Evolutionary conservation across 768 basidiomycete genomes (phyloP).

Genomic region (Suillus hirtellus): DNA sequence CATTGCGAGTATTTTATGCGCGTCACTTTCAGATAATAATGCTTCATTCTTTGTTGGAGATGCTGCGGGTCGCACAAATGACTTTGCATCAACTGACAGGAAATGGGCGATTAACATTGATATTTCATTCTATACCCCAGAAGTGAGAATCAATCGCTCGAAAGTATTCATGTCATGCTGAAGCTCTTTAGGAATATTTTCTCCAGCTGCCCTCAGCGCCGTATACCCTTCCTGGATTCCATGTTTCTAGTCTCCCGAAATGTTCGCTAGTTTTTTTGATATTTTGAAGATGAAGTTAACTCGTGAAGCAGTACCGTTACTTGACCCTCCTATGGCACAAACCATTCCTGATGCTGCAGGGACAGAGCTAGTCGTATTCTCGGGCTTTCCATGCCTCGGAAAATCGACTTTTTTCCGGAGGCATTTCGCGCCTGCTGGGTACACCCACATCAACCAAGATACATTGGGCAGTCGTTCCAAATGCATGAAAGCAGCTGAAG

Average conservation of each 20-base stretch:
- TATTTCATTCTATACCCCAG: constrained; percentile 79
- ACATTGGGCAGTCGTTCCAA: constrained; percentile 70
- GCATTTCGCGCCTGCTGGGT: constrained; percentile 67
- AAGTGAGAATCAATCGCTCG: constrained; percentile 45
- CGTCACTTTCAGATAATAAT: constrained; percentile 51
- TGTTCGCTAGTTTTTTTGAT: constrained; percentile 19
- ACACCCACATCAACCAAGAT: constrained; percentile 89
- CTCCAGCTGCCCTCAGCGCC: constrained; percentile 47
- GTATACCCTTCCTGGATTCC: constrained; percentile 65
- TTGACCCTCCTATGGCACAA: constrained; percentile 20
- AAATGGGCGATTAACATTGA: constrained; percentile 83
- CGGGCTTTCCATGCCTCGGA: constrained; percentile 66
- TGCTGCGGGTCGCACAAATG: constrained; percentile 77
- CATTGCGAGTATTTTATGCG: neutral
- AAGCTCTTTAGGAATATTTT: constrained; percentile 72
- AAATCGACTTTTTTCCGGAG: constrained; percentile 79
- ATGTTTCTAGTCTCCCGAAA: constrained; percentile 48
- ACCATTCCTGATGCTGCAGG: constrained; percentile 17
- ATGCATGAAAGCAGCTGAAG: constrained; percentile 67
- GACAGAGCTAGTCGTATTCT: constrained; percentile 58
- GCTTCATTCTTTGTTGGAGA: constrained; percentile 85
- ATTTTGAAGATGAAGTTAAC: constrained; percentile 4
- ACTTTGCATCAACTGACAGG: constrained; percentile 81
- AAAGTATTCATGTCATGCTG: neutral
- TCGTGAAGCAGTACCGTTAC: constrained; percentile 40